Base-by-base conservation (phyloP, 1,139 yeast genomes). In the Blastobotrys indianensis region DNA sequence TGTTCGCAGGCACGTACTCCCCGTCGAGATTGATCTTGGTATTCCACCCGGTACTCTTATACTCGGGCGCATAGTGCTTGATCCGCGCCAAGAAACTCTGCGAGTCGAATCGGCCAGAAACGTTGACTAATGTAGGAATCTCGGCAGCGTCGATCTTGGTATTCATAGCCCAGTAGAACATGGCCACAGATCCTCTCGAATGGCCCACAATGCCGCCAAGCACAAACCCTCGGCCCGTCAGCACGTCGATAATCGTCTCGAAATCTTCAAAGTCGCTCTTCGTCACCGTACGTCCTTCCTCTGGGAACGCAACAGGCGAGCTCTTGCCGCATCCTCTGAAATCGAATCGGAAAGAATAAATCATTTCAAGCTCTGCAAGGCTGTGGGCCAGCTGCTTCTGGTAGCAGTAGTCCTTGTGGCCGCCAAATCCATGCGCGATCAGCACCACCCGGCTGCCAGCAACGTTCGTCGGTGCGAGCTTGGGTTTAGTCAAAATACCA, bases 241-340 rank as follows among this genome's bases (percentile, higher is more conserved):
- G 70, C 65, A 37, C 38, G 25, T 51, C 40, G 37, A 52, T 48
- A 1, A 58, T 58, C 6, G 53, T 52, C 47, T 76, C 79, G 40
- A 87, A 69, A 61, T 88, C 96, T 37, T 76, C 80, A 4, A 80
- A 55, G 62, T 88, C 97, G 51, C 79, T 81, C 0, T 61, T 62
- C 4, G 86, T 60, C 3, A 86, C 60, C 0, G 75, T 67, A 47
- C 96, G 71, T 0, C 92, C 92, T 6, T 37, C 30, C 16, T 33
- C 41, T 0, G 60, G 59, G 46, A 73, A 69, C 5, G 61, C 70
- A 49, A 74, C 75, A 28, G 76, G 82, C 30, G 76, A 82, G 2
- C 94, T 85, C 49, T 75, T 76, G 1, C 97, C 97, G 63, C 94
- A 82, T 7, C 85, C 86, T 49, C 96, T 70, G 57, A 90, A 90